Conservation (phyloP, 2,329 filamentous ascomycete genomes). For the Microdochium paspali region DNA sequence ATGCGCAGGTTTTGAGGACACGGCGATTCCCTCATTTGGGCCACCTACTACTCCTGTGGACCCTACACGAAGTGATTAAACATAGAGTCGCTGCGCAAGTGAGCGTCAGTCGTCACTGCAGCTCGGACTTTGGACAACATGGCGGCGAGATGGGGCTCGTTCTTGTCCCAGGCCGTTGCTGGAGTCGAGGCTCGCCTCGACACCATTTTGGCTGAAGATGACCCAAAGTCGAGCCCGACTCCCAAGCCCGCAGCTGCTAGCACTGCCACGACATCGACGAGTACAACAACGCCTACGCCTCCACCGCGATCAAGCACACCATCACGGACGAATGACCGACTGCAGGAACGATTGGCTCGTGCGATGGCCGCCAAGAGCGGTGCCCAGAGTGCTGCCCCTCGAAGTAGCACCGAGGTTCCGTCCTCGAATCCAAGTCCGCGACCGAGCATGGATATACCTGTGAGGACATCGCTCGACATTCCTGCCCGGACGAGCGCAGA, state of each 20-base stretch:
- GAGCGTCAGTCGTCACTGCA: not conserved
- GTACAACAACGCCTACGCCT: constrained; percentile 9
- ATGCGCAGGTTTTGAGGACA: too few species aligned
- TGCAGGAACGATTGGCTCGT: constrained; percentile 83
- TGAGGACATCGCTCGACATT: constrained; percentile 2
- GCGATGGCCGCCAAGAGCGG: constrained; percentile 68
- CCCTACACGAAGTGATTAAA: too few species aligned
- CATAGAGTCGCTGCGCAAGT: too few species aligned
- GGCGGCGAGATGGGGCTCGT: constrained; percentile 58
- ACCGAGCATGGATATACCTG: constrained; percentile 26
- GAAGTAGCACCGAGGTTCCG: constrained; percentile 12
- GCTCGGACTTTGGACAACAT: not conserved
- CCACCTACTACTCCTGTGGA: too few species aligned
- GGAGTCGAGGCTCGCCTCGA: constrained; percentile 91
- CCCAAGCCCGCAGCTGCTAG: constrained; percentile 20
- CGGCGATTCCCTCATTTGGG: too few species aligned
- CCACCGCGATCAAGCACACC: constrained; percentile 23
- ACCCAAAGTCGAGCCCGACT: constrained; percentile 25
- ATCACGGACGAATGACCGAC: constrained; percentile 65
- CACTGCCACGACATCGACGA: constrained; percentile 13
- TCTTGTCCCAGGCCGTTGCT: constrained; percentile 83
- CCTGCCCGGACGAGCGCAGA: constrained; percentile 3
- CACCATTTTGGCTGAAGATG: constrained; percentile 77
- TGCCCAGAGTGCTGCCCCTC: constrained; percentile 34
- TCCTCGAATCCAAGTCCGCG: constrained; percentile 29